A percentile compares a stretch with the other conserved stretches of the same genome.
Conservation (phyloP, 306 rosid genomes). For the Alnus rubra region DNA sequence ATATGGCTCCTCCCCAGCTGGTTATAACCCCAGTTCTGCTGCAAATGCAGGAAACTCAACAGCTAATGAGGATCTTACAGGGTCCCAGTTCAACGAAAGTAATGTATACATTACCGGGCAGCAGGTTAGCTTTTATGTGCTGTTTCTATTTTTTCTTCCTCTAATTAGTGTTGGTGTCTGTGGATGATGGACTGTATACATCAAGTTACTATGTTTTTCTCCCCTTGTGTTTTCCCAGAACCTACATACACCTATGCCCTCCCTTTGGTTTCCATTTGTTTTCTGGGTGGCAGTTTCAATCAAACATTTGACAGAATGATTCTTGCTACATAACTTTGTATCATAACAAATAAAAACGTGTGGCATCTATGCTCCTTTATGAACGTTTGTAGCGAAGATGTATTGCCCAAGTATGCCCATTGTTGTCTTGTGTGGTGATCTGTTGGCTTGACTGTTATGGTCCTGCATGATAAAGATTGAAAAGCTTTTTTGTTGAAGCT, state of each 20-base stretch:
- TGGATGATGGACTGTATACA: neutral
- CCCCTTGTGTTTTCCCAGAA: neutral
- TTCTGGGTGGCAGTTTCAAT: neutral
- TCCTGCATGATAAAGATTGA: neutral
- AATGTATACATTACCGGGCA: slow-evolving; percentile 80
- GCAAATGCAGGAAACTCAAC: slow-evolving; percentile 66
- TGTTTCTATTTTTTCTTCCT: slow-evolving; percentile 5
- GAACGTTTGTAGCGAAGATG: neutral
- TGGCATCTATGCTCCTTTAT: neutral
- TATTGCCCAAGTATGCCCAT: neutral
- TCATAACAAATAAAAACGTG: neutral
- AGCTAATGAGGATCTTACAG: slow-evolving; percentile 74
- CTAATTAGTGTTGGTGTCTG: neutral
- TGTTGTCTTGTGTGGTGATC: neutral
- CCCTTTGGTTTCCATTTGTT: neutral
- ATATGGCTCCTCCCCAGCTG: slow-evolving; percentile 77
- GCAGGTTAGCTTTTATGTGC: slow-evolving; percentile 59
- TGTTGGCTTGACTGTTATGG: neutral
- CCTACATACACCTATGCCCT: neutral
- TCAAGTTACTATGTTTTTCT: neutral
- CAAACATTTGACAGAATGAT: neutral
- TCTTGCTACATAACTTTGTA: neutral
- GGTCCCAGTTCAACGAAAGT: slow-evolving; percentile 86
- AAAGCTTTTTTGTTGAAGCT: too few relatives aligned
- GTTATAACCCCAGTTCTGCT: slow-evolving; percentile 78